phyloP scores from a whole-genome alignment of 2,329 filamentous ascomycete species.

The Trichoderma oligosporum region DNA sequence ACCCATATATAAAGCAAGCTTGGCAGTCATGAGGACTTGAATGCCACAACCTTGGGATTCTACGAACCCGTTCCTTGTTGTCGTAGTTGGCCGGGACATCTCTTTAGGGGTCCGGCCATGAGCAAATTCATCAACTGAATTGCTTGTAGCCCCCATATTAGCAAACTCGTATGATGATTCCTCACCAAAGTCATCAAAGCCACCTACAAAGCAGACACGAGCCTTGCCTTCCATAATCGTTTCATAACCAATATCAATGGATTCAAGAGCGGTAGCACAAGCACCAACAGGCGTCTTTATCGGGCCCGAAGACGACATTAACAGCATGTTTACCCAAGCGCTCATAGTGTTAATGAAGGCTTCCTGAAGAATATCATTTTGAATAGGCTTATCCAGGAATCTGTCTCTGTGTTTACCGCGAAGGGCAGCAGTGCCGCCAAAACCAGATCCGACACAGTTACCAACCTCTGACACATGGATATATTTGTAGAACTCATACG shows the following conservation, averaged over 20 bases:
- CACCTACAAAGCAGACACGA: constrained; percentile 93
- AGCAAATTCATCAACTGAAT: constrained; percentile 91
- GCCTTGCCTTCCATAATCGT: constrained; percentile 99
- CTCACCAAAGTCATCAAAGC: constrained; percentile 98
- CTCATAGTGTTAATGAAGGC: constrained; percentile 99
- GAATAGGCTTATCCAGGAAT: constrained; percentile 92
- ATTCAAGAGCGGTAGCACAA: constrained; percentile 95
- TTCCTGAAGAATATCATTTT: constrained; percentile 98
- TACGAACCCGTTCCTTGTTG: constrained; percentile 97
- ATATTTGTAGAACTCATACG: constrained; percentile 99
- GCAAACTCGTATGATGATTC: constrained; percentile 99
- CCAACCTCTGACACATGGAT: constrained; percentile 96
- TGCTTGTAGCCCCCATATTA: constrained; percentile 99
- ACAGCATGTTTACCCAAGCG: constrained; percentile 98
- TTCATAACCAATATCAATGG: constrained; percentile 95
- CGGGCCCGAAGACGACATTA: constrained; percentile 92
- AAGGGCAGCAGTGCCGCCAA: constrained; percentile 88
- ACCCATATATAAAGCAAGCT: constrained; percentile 95
- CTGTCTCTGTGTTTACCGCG: constrained; percentile 98
- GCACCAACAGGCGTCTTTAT: constrained; percentile 99
- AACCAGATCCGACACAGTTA: constrained; percentile 97
- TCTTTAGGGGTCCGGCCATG: constrained; percentile 93
- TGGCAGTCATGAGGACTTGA: constrained; percentile 97
- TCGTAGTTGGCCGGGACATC: constrained; percentile 97
- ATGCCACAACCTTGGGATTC: constrained; percentile 98